A percentile compares a stretch with the other conserved stretches of the same genome.
These are phyloP conservation scores for Cytospora leucostoma DNA, from an alignment of 2,329 filamentous ascomycete genomes.

Conservation along the genomic window DNA sequence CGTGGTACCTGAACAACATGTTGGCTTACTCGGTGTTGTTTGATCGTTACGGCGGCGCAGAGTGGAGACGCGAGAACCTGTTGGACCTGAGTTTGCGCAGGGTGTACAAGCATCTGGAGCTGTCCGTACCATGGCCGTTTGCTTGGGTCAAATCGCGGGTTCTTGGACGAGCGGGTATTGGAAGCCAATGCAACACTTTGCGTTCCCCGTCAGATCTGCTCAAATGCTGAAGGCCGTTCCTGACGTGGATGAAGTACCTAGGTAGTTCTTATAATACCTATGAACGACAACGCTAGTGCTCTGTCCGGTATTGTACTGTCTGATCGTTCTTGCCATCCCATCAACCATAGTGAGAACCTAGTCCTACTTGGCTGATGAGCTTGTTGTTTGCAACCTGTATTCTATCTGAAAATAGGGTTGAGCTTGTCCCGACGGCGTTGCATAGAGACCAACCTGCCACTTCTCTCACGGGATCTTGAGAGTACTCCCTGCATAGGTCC, in stretches of 20 bases:
- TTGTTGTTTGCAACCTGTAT: conserved; percentile 33
- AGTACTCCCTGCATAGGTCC: conserved; percentile 35
- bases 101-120: conserved; percentile 40
- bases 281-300: conserved; percentile 39
- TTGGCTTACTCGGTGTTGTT: conserved; percentile 44
- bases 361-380: conserved; percentile 24
- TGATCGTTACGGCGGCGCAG: conserved; percentile 54
- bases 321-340: conserved; percentile 14
- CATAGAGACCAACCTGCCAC: conserved; percentile 34
- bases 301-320: conserved; percentile 33
- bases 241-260: conserved; percentile 41
- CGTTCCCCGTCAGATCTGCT: conserved; percentile 51
- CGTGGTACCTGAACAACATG: conserved; percentile 45
- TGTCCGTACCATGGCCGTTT: conserved; percentile 44
- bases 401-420: conserved; percentile 35
- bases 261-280: conserved; percentile 49
- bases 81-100: conserved; percentile 50
- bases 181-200: conserved; percentile 55
- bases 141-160: conserved; percentile 56
- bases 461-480: conserved; percentile 34
- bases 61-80: conserved; percentile 52
- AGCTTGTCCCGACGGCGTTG: conserved; percentile 31
- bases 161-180: conserved; percentile 52
- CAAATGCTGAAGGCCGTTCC: conserved; percentile 48
- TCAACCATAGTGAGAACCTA: conserved; percentile 19